Percentiles rank a stretch among this genome's conserved stretches.
These are phyloP conservation scores for Blastocystis sp. DNA, from an alignment of 352 stramenopile species.

Conservation along the genomic window DNA sequence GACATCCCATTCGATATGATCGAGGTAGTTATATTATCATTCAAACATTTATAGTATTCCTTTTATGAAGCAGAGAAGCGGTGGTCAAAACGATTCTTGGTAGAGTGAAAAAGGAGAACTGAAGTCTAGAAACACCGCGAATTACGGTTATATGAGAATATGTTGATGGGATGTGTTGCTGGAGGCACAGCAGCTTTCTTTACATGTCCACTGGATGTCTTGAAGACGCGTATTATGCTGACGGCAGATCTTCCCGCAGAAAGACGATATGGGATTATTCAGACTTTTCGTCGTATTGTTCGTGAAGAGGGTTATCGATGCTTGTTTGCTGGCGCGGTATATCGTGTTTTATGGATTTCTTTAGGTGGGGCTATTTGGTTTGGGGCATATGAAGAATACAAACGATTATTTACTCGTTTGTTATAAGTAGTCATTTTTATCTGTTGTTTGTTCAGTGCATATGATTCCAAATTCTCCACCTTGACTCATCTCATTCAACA, in stretches of 20 bases:
- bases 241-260: slow-evolving; percentile 5
- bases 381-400: slow-evolving; percentile 57
- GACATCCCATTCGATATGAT: slow-evolving; percentile 67
- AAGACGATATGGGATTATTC: background rate
- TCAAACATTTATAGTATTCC: slow-evolving; percentile 24
- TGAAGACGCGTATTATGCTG: slow-evolving; percentile 65
- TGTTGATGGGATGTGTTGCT: slow-evolving; percentile 30
- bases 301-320: background rate
- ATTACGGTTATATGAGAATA: slow-evolving; percentile 44
- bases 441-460: background rate
- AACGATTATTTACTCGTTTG: background rate
- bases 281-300: slow-evolving; percentile 8
- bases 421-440: background rate
- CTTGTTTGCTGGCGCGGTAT: background rate
- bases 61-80: slow-evolving; percentile 59
- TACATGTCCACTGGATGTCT: slow-evolving; percentile 48
- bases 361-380: slow-evolving; percentile 61
- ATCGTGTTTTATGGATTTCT: slow-evolving; percentile 55
- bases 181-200: slow-evolving; percentile 36
- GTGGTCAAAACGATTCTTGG: background rate
- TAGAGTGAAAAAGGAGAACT: background rate
- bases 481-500: background rate
- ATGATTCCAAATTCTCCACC: no score
- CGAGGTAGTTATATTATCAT: slow-evolving; percentile 4
- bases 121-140: slow-evolving; percentile 12